Evolutionary conservation across 1,284 basidiomycete species (phyloP).

Genomic region (Athelia psychrophila): DNA sequence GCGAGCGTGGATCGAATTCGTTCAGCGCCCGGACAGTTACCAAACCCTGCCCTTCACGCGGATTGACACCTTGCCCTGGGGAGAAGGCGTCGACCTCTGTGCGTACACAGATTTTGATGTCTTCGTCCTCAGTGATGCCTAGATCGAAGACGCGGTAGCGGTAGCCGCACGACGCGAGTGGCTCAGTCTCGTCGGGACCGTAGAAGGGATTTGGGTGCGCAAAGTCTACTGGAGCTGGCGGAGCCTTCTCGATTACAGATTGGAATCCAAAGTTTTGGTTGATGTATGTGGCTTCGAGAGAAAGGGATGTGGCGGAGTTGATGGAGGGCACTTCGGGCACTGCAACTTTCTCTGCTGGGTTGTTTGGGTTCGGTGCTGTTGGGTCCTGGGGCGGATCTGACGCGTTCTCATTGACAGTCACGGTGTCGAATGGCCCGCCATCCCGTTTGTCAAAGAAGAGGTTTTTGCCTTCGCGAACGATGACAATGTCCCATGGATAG

Average conservation of each 20-base stretch:
- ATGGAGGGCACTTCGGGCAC: slow-evolving; percentile 72
- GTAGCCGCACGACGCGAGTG: slow-evolving; percentile 94
- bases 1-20: slow-evolving; percentile 93
- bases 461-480: slow-evolving; percentile 90
- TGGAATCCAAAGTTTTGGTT: slow-evolving; percentile 99
- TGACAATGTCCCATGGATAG: slow-evolving; percentile 99
- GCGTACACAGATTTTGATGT: slow-evolving; percentile 89
- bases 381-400: slow-evolving; percentile 92
- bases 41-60: slow-evolving; percentile 73
- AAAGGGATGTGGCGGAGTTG: slow-evolving; percentile 93
- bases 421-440: slow-evolving; percentile 95
- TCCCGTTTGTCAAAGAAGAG: slow-evolving; percentile 98
- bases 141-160: slow-evolving; percentile 97
- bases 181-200: slow-evolving; percentile 91
- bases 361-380: slow-evolving; percentile 72
- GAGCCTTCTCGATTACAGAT: slow-evolving; percentile 76
- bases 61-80: slow-evolving; percentile 54
- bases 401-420: slow-evolving; percentile 99
- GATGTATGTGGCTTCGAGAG: slow-evolving; percentile 97
- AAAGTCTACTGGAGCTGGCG: slow-evolving; percentile 68
- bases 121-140: slow-evolving; percentile 85
- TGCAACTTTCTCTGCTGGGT: slow-evolving; percentile 62
- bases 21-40: slow-evolving; percentile 95
- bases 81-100: slow-evolving; percentile 96
- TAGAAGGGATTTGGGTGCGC: slow-evolving; percentile 94